phyloP scores from a whole-genome alignment of 2,329 filamentous ascomycete species.

The Fusarium equiseti region DNA sequence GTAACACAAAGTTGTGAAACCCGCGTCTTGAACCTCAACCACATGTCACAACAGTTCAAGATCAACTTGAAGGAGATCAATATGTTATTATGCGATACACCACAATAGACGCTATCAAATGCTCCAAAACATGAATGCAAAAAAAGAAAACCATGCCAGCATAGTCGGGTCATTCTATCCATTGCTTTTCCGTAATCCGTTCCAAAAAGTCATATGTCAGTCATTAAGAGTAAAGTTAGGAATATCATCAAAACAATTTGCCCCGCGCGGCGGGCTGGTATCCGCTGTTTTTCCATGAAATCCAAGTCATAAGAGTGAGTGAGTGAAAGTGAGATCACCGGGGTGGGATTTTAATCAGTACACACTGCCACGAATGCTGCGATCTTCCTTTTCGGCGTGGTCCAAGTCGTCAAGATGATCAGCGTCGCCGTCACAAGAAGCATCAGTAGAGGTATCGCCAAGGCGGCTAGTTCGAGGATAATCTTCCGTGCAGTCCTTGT shows the following conservation, averaged over 20 bases:
- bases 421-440: slow-evolving; percentile 41
- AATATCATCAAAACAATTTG: slow-evolving; percentile 40
- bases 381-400: slow-evolving; percentile 42
- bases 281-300: slow-evolving; percentile 29
- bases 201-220: slow-evolving; percentile 9
- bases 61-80: not conserved
- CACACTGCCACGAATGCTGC: slow-evolving; percentile 45
- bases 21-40: not conserved
- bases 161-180: slow-evolving; percentile 35
- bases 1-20: not conserved
- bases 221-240: slow-evolving; percentile 31
- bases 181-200: slow-evolving; percentile 22
- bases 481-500: slow-evolving; percentile 38
- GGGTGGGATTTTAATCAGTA: slow-evolving; percentile 25
- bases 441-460: slow-evolving; percentile 43
- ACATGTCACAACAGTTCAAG: not conserved
- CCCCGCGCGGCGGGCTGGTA: slow-evolving; percentile 16
- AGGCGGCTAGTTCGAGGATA: slow-evolving; percentile 43
- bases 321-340: slow-evolving; percentile 2
- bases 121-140: slow-evolving; percentile 1
- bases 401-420: slow-evolving; percentile 42
- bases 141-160: slow-evolving; percentile 41
- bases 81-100: slow-evolving; percentile 10
- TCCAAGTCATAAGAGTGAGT: slow-evolving; percentile 16
- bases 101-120: slow-evolving; percentile 9